Percentiles rank a stretch among this genome's conserved stretches.
Conservation (phyloP, 2,329 filamentous ascomycete species). For the Graphium sp. region DNA sequence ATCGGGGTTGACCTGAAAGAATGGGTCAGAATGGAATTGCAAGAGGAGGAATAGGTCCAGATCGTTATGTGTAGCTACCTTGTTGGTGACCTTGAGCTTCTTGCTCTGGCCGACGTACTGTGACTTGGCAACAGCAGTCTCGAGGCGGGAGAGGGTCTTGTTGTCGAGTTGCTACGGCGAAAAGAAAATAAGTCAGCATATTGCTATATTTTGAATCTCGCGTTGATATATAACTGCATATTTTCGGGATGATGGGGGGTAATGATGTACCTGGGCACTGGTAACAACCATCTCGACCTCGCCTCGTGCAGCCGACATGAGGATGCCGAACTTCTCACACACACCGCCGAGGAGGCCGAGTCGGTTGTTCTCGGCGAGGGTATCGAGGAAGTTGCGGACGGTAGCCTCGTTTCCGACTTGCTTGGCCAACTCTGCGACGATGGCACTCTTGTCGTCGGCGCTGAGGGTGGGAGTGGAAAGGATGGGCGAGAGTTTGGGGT, state of each 20-base stretch:
- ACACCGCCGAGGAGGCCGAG: conserved; percentile 69
- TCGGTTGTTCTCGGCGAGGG: conserved; percentile 93
- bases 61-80: conserved; percentile 32
- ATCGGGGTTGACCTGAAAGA: conserved; percentile 70
- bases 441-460: conserved; percentile 64
- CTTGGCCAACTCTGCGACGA: conserved; percentile 81
- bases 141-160: conserved; percentile 72
- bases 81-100: conserved; percentile 94
- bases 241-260: too few relatives aligned
- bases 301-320: conserved; percentile 79
- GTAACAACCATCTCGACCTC: conserved; percentile 90
- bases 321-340: conserved; percentile 67
- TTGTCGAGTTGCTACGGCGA: conserved; percentile 57
- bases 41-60: not conserved
- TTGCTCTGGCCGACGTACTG: conserved; percentile 77
- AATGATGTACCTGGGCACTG: conserved; percentile 62
- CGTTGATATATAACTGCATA: too few relatives aligned
- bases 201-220: not conserved
- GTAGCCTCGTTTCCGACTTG: conserved; percentile 56
- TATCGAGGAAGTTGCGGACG: conserved; percentile 82
- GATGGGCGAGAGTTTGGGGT: conserved; percentile 63
- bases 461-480: conserved; percentile 68
- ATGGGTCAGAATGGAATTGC: not conserved
- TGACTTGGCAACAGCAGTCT: conserved; percentile 79
- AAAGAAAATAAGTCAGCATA: conserved; percentile 9